A percentile compares a stretch with the other conserved stretches of the same genome.
Conservation (phyloP, 2,329 filamentous ascomycete genomes). For the Paraphoma sp. region DNA sequence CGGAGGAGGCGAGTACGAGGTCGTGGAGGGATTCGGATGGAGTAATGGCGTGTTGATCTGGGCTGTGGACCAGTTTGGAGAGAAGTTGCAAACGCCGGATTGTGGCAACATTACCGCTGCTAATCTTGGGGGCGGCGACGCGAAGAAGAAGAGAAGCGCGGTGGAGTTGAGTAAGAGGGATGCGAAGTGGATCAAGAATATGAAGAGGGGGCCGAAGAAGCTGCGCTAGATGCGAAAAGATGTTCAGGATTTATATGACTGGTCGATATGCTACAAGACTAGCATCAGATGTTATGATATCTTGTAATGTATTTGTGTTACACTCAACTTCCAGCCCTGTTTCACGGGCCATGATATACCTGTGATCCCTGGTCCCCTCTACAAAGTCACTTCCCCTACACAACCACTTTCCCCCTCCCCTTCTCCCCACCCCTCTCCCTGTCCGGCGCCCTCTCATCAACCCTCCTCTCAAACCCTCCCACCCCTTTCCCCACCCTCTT, state of each 20-base stretch:
- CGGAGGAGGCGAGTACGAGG: slow-evolving; percentile 71
- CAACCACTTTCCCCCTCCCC: no score
- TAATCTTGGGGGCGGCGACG: slow-evolving; percentile 15
- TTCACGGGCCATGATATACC: no score
- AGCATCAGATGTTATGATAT: no score
- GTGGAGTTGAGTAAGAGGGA: slow-evolving; percentile 38
- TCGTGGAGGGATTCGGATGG: slow-evolving; percentile 75
- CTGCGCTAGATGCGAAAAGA: background rate
- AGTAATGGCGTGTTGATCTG: slow-evolving; percentile 73
- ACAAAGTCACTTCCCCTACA: no score
- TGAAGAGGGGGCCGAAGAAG: slow-evolving; percentile 6
- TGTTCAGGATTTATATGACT: background rate
- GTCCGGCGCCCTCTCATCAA: background rate
- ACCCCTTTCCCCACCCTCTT: background rate
- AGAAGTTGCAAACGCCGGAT: slow-evolving; percentile 61
- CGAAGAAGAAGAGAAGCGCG: slow-evolving; percentile 38
- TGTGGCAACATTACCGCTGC: slow-evolving; percentile 44
- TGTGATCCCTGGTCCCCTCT: no score
- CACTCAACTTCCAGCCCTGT: no score
- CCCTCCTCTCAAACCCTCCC: background rate
- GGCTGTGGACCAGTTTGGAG: slow-evolving; percentile 67
- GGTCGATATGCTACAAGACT: background rate
- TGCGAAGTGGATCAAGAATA: slow-evolving; percentile 41
- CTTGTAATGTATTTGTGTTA: no score
- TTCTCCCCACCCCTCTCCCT: background rate